These are phyloP conservation scores for Penicillium brevicompactum DNA, from an alignment of 2,329 filamentous ascomycete genomes.

Conservation along the genomic window DNA sequence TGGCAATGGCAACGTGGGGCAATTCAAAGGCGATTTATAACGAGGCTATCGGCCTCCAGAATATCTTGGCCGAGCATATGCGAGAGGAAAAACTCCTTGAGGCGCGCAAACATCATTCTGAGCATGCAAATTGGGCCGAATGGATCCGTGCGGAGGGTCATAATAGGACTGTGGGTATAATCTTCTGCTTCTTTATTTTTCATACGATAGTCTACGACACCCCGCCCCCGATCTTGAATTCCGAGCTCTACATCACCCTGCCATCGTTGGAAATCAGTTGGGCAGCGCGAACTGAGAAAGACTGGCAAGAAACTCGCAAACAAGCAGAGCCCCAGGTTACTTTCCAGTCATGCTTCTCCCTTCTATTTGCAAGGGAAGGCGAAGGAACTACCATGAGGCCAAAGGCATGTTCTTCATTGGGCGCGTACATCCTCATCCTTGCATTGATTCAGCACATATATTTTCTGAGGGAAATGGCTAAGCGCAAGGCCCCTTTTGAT, in stretches of 20 bases:
- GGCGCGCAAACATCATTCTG: conserved; percentile 8
- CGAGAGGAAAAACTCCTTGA: conserved; percentile 22
- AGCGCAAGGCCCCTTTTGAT: background rate
- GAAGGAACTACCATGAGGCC: background rate
- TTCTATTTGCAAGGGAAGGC: background rate
- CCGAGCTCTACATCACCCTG: conserved; percentile 13
- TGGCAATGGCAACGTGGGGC: conserved; percentile 26
- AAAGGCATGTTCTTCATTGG: conserved; percentile 48
- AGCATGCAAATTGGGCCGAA: conserved; percentile 11
- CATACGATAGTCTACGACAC: conserved; percentile 20
- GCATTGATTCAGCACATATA: conserved; percentile 72
- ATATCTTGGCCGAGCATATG: conserved; percentile 25
- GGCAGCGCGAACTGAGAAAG: conserved; percentile 6
- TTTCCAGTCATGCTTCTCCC: background rate
- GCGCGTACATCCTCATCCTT: conserved; percentile 70
- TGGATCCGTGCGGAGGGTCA: conserved; percentile 17
- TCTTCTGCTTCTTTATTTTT: conserved; percentile 21
- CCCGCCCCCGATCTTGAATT: conserved; percentile 15
- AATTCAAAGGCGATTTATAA: conserved; percentile 25
- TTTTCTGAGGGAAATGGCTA: conserved; percentile 53
- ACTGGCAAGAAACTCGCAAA: conserved; percentile 5
- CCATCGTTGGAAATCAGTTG: conserved; percentile 13
- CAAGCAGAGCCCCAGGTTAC: background rate
- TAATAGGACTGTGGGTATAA: conserved; percentile 16
- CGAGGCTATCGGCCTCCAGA: conserved; percentile 28